A percentile compares a stretch with the other conserved stretches of the same genome.
Evolutionary conservation across 169 alveolate species (phyloP).

Genomic region (Pseudocohnilembus persalinus): DNA sequence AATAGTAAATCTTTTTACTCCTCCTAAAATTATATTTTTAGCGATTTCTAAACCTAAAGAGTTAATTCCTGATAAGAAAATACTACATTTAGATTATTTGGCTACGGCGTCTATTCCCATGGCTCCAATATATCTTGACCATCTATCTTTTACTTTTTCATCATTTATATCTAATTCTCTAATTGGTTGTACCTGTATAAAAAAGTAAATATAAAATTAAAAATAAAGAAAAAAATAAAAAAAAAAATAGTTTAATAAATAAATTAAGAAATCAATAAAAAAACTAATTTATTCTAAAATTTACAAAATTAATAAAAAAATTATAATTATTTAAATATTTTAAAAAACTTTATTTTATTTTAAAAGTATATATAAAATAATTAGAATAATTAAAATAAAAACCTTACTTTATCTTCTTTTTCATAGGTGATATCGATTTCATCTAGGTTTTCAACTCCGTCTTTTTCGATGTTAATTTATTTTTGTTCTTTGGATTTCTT

Average conservation of each 20-base stretch:
- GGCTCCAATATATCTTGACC: conserved; percentile 87
- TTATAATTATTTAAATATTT: too few species aligned
- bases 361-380: too few species aligned
- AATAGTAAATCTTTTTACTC: conserved; percentile 75
- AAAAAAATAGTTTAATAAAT: too few species aligned
- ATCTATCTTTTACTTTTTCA: conserved; percentile 84
- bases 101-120: conserved; percentile 88
- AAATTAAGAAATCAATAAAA: too few species aligned
- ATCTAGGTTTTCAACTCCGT: conserved; percentile 53
- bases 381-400: too few species aligned
- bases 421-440: conserved; percentile 72
- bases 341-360: too few species aligned
- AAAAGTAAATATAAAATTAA: too few species aligned
- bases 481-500: conserved; percentile 48
- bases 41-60: conserved; percentile 84
- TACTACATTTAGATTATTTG: conserved; percentile 72
- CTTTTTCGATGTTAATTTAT: conserved; percentile 41
- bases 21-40: conserved; percentile 80
- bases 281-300: too few species aligned
- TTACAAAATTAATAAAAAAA: too few species aligned
- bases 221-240: too few species aligned
- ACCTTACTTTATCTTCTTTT: conserved; percentile 25
- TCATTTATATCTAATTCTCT: conserved; percentile 61
- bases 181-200: conserved; percentile 25
- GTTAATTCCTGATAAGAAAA: conserved; percentile 71